phyloP scores from a whole-genome alignment of 2,329 filamentous ascomycete species.

The Cercospora sesami region DNA sequence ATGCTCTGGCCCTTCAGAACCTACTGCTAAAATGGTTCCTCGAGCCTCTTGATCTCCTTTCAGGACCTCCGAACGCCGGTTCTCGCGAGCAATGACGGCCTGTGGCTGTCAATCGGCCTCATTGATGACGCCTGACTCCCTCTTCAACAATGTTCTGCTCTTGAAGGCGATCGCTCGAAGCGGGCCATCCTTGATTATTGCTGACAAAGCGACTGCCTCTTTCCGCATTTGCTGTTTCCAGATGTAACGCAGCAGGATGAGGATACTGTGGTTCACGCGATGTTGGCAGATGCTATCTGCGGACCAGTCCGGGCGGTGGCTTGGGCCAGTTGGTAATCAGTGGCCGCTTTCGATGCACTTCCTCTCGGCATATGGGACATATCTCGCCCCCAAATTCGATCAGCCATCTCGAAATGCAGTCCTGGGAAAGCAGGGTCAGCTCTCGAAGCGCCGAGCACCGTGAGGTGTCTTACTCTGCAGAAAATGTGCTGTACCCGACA shows the following conservation, averaged over 20 bases:
- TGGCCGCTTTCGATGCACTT: background rate
- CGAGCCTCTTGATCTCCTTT: background rate
- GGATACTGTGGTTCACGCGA: background rate
- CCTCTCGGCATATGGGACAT: background rate
- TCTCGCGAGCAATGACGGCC: background rate
- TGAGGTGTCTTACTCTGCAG: background rate
- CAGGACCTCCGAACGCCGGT: background rate
- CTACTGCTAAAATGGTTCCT: background rate
- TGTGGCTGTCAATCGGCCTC: background rate
- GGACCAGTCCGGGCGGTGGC: background rate
- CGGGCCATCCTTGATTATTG: background rate
- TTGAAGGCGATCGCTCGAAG: background rate
- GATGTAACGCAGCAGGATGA: background rate
- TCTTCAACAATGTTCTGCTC: background rate
- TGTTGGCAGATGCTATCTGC: background rate
- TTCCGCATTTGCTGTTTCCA: background rate
- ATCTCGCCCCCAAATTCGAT: background rate
- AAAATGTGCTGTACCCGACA: background rate
- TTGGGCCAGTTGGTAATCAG: background rate
- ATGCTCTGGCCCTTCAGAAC: background rate
- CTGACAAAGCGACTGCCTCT: background rate
- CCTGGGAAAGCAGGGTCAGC: background rate
- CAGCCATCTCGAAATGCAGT: background rate
- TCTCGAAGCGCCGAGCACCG: background rate
- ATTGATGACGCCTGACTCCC: background rate